Evolutionary conservation across 2,329 filamentous ascomycete genomes (phyloP).

Genomic region (Aureobasidium lini): DNA sequence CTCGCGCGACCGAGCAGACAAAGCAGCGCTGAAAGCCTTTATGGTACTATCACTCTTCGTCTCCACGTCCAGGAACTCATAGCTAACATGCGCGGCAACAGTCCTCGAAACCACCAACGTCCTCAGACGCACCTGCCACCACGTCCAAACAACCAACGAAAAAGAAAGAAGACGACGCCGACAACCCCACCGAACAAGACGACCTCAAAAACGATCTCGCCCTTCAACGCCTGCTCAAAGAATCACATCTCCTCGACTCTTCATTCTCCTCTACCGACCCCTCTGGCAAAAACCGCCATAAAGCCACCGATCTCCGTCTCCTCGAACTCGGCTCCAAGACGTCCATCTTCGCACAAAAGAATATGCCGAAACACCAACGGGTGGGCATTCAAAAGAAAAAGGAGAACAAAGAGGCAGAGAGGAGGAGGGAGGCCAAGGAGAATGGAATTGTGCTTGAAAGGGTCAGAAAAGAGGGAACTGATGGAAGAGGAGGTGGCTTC

Average conservation of each 20-base stretch:
- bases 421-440: constrained; percentile 74
- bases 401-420: constrained; percentile 56
- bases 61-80: background rate
- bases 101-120: constrained; percentile 44
- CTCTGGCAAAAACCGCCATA: constrained; percentile 65
- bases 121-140: constrained; percentile 24
- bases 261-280: constrained; percentile 46
- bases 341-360: constrained; percentile 68
- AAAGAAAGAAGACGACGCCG: constrained; percentile 28
- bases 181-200: constrained; percentile 50
- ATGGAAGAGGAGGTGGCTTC: constrained; percentile 16
- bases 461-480: constrained; percentile 33
- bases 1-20: constrained; percentile 24
- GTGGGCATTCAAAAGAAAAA: constrained; percentile 74
- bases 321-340: constrained; percentile 71
- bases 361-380: constrained; percentile 81
- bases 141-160: constrained; percentile 15
- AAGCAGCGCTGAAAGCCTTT: constrained; percentile 68
- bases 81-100: constrained; percentile 23
- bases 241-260: constrained; percentile 77
- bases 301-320: constrained; percentile 76
- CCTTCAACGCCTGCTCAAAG: constrained; percentile 79
- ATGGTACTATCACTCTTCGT: constrained; percentile 48
- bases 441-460: constrained; percentile 84
- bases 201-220: constrained; percentile 89